Conservation (phyloP, 768 basidiomycete species). For the Clitopilus passeckerianus region DNA sequence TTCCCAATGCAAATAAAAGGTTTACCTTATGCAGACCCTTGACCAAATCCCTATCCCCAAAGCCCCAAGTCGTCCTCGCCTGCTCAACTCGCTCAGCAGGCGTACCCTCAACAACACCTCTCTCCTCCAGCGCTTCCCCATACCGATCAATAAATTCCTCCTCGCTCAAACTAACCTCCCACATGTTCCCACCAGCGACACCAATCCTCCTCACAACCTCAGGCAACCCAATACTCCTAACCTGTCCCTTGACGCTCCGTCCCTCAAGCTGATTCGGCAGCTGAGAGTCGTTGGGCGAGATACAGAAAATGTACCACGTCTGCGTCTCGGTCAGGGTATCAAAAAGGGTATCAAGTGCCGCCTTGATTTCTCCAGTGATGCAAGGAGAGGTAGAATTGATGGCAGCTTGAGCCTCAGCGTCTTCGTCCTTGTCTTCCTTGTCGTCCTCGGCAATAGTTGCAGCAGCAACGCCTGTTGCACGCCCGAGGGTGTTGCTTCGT, state of each 20-base stretch:
- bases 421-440: constrained; percentile 35
- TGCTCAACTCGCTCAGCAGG: constrained; percentile 58
- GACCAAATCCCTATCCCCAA: constrained; percentile 71
- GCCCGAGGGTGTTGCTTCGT: constrained; percentile 44
- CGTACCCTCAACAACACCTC: constrained; percentile 56
- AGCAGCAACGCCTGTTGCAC: not conserved
- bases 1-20: not conserved
- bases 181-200: constrained; percentile 40
- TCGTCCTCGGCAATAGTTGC: not conserved
- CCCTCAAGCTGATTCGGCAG: constrained; percentile 93
- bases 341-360: constrained; percentile 81
- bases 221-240: constrained; percentile 72
- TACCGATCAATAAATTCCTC: constrained; percentile 88
- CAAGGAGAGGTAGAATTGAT: constrained; percentile 48
- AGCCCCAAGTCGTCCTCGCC: constrained; percentile 46
- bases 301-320: constrained; percentile 87
- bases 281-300: constrained; percentile 95
- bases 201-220: constrained; percentile 66
- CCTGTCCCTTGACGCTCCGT: constrained; percentile 87
- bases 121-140: constrained; percentile 50
- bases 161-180: constrained; percentile 82
- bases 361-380: constrained; percentile 84
- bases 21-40: constrained; percentile 81
- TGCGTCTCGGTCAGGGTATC: constrained; percentile 87
- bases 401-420: constrained; percentile 40